Conservation (phyloP, 1,139 yeast species). For the Blastobotrys capitulatus region DNA sequence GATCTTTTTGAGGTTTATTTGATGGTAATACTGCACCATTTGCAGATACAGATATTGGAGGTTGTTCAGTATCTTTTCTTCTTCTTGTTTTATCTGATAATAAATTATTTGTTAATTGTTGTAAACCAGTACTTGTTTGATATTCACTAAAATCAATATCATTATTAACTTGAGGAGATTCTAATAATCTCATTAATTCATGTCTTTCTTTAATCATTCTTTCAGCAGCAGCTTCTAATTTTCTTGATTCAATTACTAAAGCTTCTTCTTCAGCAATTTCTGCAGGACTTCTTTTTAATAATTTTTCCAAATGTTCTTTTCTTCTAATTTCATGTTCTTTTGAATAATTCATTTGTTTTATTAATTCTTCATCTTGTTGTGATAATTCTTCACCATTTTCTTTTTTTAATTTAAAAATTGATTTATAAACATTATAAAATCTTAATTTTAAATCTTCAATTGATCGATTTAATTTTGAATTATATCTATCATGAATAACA, state of each 20-base stretch:
- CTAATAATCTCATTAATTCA: slow-evolving; percentile 68
- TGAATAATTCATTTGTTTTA: slow-evolving; percentile 48
- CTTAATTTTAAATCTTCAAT: slow-evolving; percentile 81
- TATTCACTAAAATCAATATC: slow-evolving; percentile 59
- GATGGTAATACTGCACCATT: slow-evolving; percentile 2
- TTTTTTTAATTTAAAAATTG: slow-evolving; percentile 38
- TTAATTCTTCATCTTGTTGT: slow-evolving; percentile 35
- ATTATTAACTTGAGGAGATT: slow-evolving; percentile 82
- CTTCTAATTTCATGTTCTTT: slow-evolving; percentile 69
- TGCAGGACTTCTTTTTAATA: slow-evolving; percentile 83
- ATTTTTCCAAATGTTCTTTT: slow-evolving; percentile 69
- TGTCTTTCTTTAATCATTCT: slow-evolving; percentile 82
- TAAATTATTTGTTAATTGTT: slow-evolving; percentile 76
- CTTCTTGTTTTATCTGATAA: slow-evolving; percentile 70
- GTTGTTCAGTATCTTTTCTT: slow-evolving; percentile 39
- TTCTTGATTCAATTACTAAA: slow-evolving; percentile 82
- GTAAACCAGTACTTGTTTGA: slow-evolving; percentile 81
- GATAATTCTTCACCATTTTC: slow-evolving; percentile 40
- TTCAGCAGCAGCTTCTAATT: slow-evolving; percentile 90
- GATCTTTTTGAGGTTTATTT: slow-evolving; percentile 3
- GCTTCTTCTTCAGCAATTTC: slow-evolving; percentile 98
- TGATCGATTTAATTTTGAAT: slow-evolving; percentile 30
- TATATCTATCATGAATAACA: slow-evolving; percentile 70
- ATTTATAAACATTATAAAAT: slow-evolving; percentile 58
- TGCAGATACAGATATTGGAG: slow-evolving; percentile 13